A percentile compares a stretch with the other conserved stretches of the same genome.
phyloP scores from a whole-genome alignment of 805 yeast genomes.

The Candida andamanensis region DNA sequence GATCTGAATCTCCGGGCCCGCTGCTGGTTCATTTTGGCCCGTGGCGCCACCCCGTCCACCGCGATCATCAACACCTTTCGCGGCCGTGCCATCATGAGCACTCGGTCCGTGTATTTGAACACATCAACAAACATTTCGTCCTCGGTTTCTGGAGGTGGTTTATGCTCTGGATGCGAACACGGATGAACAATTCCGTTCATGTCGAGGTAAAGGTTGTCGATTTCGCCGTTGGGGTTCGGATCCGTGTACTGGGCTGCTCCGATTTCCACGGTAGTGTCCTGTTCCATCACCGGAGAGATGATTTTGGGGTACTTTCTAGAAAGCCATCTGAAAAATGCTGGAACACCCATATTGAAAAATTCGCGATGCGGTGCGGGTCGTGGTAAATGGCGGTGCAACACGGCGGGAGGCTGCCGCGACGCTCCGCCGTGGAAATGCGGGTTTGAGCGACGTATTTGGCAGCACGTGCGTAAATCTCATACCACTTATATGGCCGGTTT shows the following conservation, averaged over 20 bases:
- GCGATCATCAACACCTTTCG: slow-evolving; percentile 90
- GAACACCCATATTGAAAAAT: slow-evolving; percentile 99
- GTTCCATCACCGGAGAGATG: slow-evolving; percentile 85
- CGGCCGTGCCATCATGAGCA: slow-evolving; percentile 90
- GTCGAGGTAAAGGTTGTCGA: slow-evolving; percentile 88
- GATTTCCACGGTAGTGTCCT: slow-evolving; percentile 57
- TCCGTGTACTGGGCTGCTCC: slow-evolving; percentile 61
- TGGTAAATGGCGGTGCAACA: no score
- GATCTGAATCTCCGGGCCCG: slow-evolving; percentile 89
- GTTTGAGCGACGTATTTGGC: no score
- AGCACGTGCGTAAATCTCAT: no score
- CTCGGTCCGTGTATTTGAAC: slow-evolving; percentile 88
- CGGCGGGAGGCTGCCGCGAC: no score
- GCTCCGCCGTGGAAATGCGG: no score
- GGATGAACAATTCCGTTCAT: slow-evolving; percentile 99
- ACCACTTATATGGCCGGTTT: no score
- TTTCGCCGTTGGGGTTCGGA: slow-evolving; percentile 92
- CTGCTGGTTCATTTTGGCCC: slow-evolving; percentile 98
- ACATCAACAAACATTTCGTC: slow-evolving; percentile 95
- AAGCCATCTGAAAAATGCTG: slow-evolving; percentile 96
- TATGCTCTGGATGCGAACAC: slow-evolving; percentile 96
- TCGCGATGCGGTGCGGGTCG: no score
- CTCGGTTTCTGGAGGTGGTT: slow-evolving; percentile 93
- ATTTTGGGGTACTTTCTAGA: slow-evolving; percentile 91
- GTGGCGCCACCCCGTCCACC: slow-evolving; percentile 98